phyloP scores from a whole-genome alignment of 306 rosid genomes.

The Trifolium fragiferum region DNA sequence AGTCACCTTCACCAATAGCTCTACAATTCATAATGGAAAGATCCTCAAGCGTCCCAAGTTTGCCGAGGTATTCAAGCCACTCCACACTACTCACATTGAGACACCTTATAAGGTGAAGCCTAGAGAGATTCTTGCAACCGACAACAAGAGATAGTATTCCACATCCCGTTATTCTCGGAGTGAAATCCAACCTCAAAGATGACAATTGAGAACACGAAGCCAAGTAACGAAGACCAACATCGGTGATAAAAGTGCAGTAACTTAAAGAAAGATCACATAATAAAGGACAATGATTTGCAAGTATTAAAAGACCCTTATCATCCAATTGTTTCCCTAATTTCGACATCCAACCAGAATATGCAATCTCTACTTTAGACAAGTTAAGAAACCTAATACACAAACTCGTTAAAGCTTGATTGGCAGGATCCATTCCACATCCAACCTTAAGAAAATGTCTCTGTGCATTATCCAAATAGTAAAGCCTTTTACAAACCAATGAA shows the following conservation, averaged over 20 bases:
- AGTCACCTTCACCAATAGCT: constrained; percentile 65
- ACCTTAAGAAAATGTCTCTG: constrained; percentile 69
- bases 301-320: constrained; percentile 77
- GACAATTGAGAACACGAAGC: constrained; percentile 69
- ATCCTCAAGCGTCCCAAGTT: constrained; percentile 55
- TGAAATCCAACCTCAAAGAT: constrained; percentile 77
- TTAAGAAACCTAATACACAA: constrained; percentile 71
- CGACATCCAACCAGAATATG: constrained; percentile 93
- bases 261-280: constrained; percentile 71
- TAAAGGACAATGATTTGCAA: constrained; percentile 62
- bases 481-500: constrained; percentile 64
- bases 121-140: constrained; percentile 72
- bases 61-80: constrained; percentile 72
- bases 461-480: constrained; percentile 64
- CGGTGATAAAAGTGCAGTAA: constrained; percentile 83
- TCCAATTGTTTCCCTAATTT: constrained; percentile 86
- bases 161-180: constrained; percentile 80
- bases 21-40: constrained; percentile 63
- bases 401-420: constrained; percentile 71
- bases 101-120: constrained; percentile 86
- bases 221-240: constrained; percentile 74
- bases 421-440: constrained; percentile 94
- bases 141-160: constrained; percentile 83
- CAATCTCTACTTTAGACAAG: constrained; percentile 71
- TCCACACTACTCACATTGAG: constrained; percentile 74